These are phyloP conservation scores for Coniochaeta prunicola DNA, from an alignment of 2,329 filamentous ascomycete genomes.

Conservation along the genomic window DNA sequence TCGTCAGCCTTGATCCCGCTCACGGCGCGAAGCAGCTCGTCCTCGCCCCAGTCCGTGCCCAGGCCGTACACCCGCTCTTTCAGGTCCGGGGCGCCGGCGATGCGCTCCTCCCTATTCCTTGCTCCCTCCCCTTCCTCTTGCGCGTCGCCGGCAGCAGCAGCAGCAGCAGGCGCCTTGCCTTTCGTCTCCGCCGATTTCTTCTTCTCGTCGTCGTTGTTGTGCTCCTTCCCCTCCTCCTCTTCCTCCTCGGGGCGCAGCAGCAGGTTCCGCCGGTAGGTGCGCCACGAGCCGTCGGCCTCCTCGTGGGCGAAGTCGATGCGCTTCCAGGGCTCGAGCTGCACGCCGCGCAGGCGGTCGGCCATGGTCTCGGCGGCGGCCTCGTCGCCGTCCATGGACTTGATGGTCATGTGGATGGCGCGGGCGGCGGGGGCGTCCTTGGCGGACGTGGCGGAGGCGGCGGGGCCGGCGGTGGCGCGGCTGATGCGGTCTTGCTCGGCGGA, in stretches of 20 bases:
- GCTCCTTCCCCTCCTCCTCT: slow-evolving; percentile 13
- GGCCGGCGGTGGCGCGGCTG: slow-evolving; percentile 25
- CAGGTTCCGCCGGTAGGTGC: slow-evolving; percentile 66
- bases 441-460: slow-evolving; percentile 12
- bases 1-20: slow-evolving; percentile 28
- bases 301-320: slow-evolving; percentile 76
- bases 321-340: slow-evolving; percentile 79
- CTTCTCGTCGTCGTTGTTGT: slow-evolving; percentile 8
- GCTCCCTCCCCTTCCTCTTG: slow-evolving; percentile 3
- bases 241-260: slow-evolving; percentile 34
- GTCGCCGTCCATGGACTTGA: slow-evolving; percentile 68
- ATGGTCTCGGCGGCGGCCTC: slow-evolving; percentile 60
- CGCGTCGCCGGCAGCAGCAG: slow-evolving; percentile 4
- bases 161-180: slow-evolving; percentile 12
- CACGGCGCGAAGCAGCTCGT: slow-evolving; percentile 36
- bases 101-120: slow-evolving; percentile 3
- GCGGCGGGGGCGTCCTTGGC: slow-evolving; percentile 39
- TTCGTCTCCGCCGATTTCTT: slow-evolving; percentile 17
- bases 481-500: slow-evolving; percentile 62
- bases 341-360: slow-evolving; percentile 65
- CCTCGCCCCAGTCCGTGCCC: slow-evolving; percentile 33
- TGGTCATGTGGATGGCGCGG: slow-evolving; percentile 77
- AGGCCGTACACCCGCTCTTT: slow-evolving; percentile 30
- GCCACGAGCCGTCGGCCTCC: slow-evolving; percentile 68
- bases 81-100: slow-evolving; percentile 17